phyloP scores from a whole-genome alignment of 331 rosid species.

The Acacia concinna region DNA sequence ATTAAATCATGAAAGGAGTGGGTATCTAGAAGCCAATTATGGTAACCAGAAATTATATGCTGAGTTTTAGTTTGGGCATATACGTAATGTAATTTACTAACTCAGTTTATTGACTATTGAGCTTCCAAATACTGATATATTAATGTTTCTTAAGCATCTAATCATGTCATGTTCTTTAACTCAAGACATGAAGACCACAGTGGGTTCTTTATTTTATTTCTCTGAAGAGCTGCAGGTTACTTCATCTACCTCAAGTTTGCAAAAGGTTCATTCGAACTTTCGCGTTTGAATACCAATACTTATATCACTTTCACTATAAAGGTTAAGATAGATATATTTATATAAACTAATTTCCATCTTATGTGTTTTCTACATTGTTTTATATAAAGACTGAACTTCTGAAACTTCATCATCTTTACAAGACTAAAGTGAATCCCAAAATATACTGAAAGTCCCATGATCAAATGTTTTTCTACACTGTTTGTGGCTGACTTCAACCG shows the following conservation, averaged over 20 bases:
- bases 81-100: not conserved
- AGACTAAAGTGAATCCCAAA: constrained; percentile 7
- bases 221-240: constrained; percentile 2
- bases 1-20: not conserved
- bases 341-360: not conserved
- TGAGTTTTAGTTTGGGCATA: not conserved
- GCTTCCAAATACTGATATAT: not conserved
- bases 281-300: not conserved
- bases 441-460: not conserved
- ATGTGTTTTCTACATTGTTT: not conserved
- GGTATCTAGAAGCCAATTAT: not conserved
- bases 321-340: not conserved
- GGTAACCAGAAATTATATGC: not conserved
- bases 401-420: not conserved
- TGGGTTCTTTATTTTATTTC: constrained; percentile 1
- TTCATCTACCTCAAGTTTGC: constrained; percentile 19
- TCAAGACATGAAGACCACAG: not conserved
- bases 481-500: constrained; percentile 29
- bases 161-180: not conserved
- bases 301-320: not conserved
- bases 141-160: not conserved
- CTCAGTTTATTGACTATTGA: not conserved
- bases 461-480: not conserved
- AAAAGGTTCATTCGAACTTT: constrained; percentile 5
- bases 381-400: not conserved